Evolutionary conservation across 106 monocot species (phyloP).

Genomic region (Narthecium ossifragum): DNA sequence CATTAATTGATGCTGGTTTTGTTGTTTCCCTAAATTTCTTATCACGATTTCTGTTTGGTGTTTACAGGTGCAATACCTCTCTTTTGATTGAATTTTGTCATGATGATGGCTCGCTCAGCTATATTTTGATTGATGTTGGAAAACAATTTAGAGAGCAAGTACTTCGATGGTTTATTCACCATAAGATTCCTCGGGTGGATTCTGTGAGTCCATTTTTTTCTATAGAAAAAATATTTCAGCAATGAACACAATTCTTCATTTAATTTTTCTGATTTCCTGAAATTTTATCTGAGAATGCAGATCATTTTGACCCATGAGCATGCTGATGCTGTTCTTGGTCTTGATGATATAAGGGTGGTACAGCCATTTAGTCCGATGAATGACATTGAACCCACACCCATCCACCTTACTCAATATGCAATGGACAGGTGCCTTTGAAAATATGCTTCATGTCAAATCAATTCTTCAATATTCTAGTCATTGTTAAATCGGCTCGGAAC

Average conservation of each 20-base stretch:
- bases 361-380: constrained; percentile 78
- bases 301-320: constrained; percentile 97
- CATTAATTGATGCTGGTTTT: too few relatives aligned
- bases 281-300: constrained; percentile 39
- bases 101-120: constrained; percentile 41
- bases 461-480: too few relatives aligned
- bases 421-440: constrained; percentile 94
- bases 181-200: constrained; percentile 86
- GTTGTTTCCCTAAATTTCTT: too few relatives aligned
- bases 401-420: constrained; percentile 69
- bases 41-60: neutral
- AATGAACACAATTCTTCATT: neutral
- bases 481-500: too few relatives aligned
- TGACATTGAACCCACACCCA: constrained; percentile 74
- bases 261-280: too few relatives aligned
- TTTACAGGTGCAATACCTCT: constrained; percentile 83
- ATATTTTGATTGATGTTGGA: constrained; percentile 91
- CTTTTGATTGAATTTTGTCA: constrained; percentile 84
- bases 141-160: constrained; percentile 97
- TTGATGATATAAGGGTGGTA: constrained; percentile 85
- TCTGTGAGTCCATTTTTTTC: constrained; percentile 47
- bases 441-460: too few relatives aligned
- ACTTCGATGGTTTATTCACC: constrained; percentile 83
- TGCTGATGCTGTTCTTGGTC: constrained; percentile 94
- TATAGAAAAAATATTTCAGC: neutral